These are phyloP conservation scores for Rubia peregrina DNA, from an alignment of 305 asterid genomes.

Conservation along the genomic window DNA sequence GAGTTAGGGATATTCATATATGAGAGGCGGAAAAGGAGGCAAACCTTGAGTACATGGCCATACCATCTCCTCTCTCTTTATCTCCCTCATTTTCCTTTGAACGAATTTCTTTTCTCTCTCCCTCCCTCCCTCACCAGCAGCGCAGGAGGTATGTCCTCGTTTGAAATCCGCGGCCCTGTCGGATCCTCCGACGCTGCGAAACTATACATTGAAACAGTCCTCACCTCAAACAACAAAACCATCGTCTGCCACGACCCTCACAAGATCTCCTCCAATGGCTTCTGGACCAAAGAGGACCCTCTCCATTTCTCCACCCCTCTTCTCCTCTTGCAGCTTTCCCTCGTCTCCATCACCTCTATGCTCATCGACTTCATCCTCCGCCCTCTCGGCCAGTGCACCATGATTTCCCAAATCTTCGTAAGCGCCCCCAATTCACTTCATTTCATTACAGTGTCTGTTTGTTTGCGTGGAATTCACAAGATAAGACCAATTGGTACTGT, in stretches of 20 bases:
- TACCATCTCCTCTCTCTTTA: neutral
- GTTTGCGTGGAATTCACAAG: neutral
- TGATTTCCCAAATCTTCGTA: conserved; percentile 66
- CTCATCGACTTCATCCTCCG: conserved; percentile 42
- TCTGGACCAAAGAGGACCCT: conserved; percentile 35
- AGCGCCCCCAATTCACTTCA: neutral
- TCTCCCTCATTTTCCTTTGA: neutral
- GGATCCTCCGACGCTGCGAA: neutral
- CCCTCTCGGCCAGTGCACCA: conserved; percentile 67
- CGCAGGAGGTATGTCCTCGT: neutral
- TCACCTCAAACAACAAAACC: neutral
- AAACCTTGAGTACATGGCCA: neutral
- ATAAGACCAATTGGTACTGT: too few species aligned
- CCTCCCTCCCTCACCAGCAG: neutral
- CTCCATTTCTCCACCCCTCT: conserved; percentile 54
- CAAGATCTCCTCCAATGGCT: conserved; percentile 19
- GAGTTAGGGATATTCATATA: too few species aligned
- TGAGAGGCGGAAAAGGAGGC: neutral
- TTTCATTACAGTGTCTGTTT: neutral
- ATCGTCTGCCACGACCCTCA: conserved; percentile 16
- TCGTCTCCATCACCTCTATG: conserved; percentile 39
- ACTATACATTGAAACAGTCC: neutral
- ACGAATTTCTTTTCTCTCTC: neutral
- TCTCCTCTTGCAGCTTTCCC: conserved; percentile 45
- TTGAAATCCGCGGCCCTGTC: neutral